Conservation (phyloP, 2,329 filamentous ascomycete genomes). For the Tolypocladium inflatum region DNA sequence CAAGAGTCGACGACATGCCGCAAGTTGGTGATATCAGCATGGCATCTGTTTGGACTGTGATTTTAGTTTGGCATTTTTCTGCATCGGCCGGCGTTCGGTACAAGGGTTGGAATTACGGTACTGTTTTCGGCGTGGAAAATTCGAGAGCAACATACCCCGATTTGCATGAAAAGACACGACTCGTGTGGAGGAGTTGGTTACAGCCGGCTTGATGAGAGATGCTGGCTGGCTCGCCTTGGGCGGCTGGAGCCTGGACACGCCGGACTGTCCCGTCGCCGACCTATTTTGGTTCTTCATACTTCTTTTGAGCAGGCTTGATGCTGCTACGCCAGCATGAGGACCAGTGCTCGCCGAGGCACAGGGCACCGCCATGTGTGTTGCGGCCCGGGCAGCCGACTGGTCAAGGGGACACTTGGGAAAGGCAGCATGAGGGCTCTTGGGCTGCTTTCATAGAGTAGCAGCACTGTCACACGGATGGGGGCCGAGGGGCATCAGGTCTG, state of each 20-base stretch:
- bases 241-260: background rate
- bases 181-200: slow-evolving; percentile 9
- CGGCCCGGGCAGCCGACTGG: background rate
- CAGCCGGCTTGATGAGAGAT: slow-evolving; percentile 5
- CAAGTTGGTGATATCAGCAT: slow-evolving; percentile 2
- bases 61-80: slow-evolving; percentile 11
- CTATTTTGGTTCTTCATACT: background rate
- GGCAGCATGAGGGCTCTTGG: background rate
- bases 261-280: background rate
- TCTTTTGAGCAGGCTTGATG: background rate
- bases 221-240: background rate
- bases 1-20: background rate
- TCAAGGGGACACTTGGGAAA: background rate
- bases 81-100: slow-evolving; percentile 17
- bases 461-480: background rate
- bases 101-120: slow-evolving; percentile 10
- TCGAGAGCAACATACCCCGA: slow-evolving; percentile 17
- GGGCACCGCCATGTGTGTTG: background rate
- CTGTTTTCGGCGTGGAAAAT: slow-evolving; percentile 10
- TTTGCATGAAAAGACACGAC: slow-evolving; percentile 12
- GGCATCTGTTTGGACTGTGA: slow-evolving; percentile 3
- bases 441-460: background rate
- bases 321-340: background rate
- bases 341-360: background rate
- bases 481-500: background rate